Conservation (phyloP, 1,284 basidiomycete species). For the Cutaneotrichosporon arboriforme region DNA sequence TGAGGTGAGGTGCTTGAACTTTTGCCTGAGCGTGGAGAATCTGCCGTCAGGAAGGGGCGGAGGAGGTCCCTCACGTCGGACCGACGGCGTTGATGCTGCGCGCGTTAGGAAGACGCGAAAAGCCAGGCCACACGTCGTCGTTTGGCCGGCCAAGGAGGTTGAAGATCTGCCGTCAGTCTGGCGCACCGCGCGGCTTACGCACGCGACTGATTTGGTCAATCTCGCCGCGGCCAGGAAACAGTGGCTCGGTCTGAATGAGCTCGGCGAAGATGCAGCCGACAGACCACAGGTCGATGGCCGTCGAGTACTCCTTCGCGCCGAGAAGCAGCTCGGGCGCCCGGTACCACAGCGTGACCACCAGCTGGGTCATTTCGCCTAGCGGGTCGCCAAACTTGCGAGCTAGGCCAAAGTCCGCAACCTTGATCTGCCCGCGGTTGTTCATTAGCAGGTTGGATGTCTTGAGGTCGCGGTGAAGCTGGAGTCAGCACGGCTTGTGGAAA, state of each 20-base stretch:
- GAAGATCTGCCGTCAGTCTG: slow-evolving; percentile 56
- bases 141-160: slow-evolving; percentile 86
- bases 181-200: slow-evolving; percentile 3
- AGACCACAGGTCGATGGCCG: slow-evolving; percentile 98
- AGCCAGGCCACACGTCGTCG: slow-evolving; percentile 79
- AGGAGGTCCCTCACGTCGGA: slow-evolving; percentile 46
- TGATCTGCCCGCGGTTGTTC: slow-evolving; percentile 98
- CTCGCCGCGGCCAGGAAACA: slow-evolving; percentile 94
- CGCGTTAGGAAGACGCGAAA: slow-evolving; percentile 66
- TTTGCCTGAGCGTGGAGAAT: slow-evolving; percentile 51
- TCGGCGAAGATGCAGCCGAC: slow-evolving; percentile 93
- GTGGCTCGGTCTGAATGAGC: slow-evolving; percentile 82
- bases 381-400: slow-evolving; percentile 73
- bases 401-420: slow-evolving; percentile 89
- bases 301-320: slow-evolving; percentile 82
- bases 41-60: slow-evolving; percentile 22
- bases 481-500: background rate
- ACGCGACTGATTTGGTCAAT: slow-evolving; percentile 85
- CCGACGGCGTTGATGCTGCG: slow-evolving; percentile 72
- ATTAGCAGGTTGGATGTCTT: slow-evolving; percentile 97
- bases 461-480: slow-evolving; percentile 78
- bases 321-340: slow-evolving; percentile 84
- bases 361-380: slow-evolving; percentile 87
- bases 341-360: slow-evolving; percentile 54
- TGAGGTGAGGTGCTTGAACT: slow-evolving; percentile 72